Evolutionary conservation across 2,329 filamentous ascomycete genomes (phyloP), one percentile per base, ranked within the genome.

Genomic region (Aspergillus glaucus): DNA sequence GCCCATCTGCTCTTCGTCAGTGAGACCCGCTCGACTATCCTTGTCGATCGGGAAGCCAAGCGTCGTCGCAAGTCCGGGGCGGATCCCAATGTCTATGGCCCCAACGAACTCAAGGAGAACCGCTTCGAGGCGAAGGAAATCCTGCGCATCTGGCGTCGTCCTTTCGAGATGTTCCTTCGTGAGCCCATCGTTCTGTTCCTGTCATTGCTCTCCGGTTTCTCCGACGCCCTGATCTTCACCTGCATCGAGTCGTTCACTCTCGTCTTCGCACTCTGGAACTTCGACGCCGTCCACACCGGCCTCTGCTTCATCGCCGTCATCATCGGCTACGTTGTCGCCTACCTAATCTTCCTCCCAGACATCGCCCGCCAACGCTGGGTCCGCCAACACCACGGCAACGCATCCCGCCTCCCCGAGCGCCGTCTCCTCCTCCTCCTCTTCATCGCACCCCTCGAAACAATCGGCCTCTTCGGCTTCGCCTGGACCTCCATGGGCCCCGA

Each of bases 201-300:
- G 4, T 88, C 85, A 1, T 75, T 88, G 0, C 79, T 88, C 4
- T 84, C 79, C 3, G 85, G 85, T 28, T 88, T 88, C 72, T 82
- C 79, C 8, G 86, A 88, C 50, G 84, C 84, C 2, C 77, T 89
- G 3, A 88, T 88, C 67, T 89, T 88, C 72, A 87, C 86, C 75
- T 87, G 86, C 63, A 81, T 88, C 47, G 83, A 88, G 63, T 85
- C 81, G 0, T 89, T 87, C 56, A 68, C 72, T 0, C 73, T 87
- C 2, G 85, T 89, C 2, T 55, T 57, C 34, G 45, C 53, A n/a
- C 54, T 59, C 34, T 62, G 58, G 57, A 45, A 39, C 2, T 61
- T 62, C 36, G 37, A 53, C 37, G 43, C 59, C 9, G 40, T 56
- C 4, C 43, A 50, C 21, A 57, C 58, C 17, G 57, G 58, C 2